phyloP scores from a whole-genome alignment of 805 yeast species.

The Ogataea zsoltii region DNA sequence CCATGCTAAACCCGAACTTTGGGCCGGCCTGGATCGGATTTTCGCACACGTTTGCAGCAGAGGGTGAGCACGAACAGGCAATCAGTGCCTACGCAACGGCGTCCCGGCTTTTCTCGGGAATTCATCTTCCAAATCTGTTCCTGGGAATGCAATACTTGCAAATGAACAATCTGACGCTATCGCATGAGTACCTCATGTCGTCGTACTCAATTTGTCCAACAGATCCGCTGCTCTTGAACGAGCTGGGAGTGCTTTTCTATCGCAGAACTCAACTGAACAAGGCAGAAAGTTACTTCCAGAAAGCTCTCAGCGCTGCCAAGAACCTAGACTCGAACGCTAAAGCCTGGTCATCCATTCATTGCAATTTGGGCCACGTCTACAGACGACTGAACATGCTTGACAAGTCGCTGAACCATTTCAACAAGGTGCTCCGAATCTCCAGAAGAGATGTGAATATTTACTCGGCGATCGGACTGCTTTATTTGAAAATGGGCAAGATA shows the following conservation, averaged over 20 bases:
- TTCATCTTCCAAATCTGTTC: constrained; percentile 85
- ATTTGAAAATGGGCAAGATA: constrained; percentile 65
- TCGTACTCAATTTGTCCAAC: constrained; percentile 75
- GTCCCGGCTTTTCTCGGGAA: constrained; percentile 84
- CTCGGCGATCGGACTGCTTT: constrained; percentile 82
- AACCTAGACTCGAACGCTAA: constrained; percentile 73
- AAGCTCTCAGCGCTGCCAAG: constrained; percentile 70
- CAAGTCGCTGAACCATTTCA: constrained; percentile 73
- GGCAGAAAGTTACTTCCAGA: constrained; percentile 70
- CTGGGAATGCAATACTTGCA: constrained; percentile 96
- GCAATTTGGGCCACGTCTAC: constrained; percentile 87
- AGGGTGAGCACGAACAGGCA: constrained; percentile 99
- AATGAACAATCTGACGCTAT: constrained; percentile 76
- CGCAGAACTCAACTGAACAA: constrained; percentile 65
- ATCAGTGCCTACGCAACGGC: constrained; percentile 96
- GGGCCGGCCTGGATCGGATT: constrained; percentile 98
- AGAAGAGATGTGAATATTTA: constrained; percentile 69
- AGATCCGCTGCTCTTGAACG: constrained; percentile 89
- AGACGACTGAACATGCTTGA: constrained; percentile 61
- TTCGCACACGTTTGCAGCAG: constrained; percentile 96
- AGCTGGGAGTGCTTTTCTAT: constrained; percentile 88
- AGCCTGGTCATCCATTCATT: constrained; percentile 82
- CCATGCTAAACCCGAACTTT: constrained; percentile 82
- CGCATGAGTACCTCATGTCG: constrained; percentile 81
- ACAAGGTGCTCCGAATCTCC: constrained; percentile 68